A percentile compares a stretch with the other conserved stretches of the same genome.
Evolutionary conservation across 495 filamentous ascomycete species (phyloP).

Genomic region (Diplogelasinospora grovesii): DNA sequence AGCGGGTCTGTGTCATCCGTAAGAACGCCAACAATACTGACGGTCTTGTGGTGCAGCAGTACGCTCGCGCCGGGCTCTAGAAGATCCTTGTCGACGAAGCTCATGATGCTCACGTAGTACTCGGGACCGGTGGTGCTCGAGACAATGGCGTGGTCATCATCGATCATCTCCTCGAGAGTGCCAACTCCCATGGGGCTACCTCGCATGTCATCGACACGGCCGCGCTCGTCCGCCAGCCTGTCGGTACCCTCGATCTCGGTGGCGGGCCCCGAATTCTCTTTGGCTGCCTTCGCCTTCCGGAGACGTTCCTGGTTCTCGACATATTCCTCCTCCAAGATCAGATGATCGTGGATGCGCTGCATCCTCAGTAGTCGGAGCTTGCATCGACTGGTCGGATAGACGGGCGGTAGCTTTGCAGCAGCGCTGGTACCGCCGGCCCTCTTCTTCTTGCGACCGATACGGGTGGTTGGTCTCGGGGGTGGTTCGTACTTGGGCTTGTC

Average conservation of each 20-base stretch:
- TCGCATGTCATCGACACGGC: conserved; percentile 96
- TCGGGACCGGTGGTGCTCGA: conserved; percentile 95
- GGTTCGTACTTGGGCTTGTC: conserved; percentile 99
- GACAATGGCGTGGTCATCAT: conserved; percentile 98
- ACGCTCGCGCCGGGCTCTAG: conserved; percentile 95
- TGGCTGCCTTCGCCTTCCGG: conserved; percentile 79
- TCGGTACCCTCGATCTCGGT: conserved; percentile 51
- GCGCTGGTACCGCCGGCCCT: conserved; percentile 87
- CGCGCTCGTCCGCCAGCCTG: conserved; percentile 88
- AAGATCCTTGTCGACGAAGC: conserved; percentile 98
- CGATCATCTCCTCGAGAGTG: conserved; percentile 97
- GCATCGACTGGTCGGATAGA: conserved; percentile 93
- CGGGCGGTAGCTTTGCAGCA: conserved; percentile 84
- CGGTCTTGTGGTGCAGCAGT: conserved; percentile 92
- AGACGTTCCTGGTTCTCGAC: conserved; percentile 97
- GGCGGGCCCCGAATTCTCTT: conserved; percentile 55
- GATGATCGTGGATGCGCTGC: conserved; percentile 97
- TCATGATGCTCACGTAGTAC: conserved; percentile 99
- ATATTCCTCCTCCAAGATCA: conserved; percentile 95
- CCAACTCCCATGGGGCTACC: conserved; percentile 98
- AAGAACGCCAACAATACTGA: conserved; percentile 94
- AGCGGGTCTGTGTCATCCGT: conserved; percentile 95
- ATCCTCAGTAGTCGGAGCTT: conserved; percentile 94
- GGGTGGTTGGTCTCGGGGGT: conserved; percentile 91
- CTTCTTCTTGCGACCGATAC: conserved; percentile 97